Base-by-base conservation (phyloP, 192 early-diverging fungal species). In the Irineochytrium annulatum region DNA sequence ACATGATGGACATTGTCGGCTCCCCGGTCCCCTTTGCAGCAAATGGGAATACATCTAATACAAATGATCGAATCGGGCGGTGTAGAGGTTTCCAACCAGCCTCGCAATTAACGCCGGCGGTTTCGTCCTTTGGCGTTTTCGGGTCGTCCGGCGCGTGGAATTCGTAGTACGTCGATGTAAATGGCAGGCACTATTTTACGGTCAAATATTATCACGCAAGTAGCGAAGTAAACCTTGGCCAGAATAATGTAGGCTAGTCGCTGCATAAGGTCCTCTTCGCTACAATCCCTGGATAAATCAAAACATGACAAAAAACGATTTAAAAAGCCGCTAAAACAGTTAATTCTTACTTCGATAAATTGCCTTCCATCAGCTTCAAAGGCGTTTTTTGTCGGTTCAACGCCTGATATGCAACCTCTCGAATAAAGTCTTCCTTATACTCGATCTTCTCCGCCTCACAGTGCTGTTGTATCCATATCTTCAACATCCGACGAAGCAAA, bases 1-100 rank as follows among this genome's bases (percentile, higher is more conserved):
- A 49, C 46, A 49, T 49, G 11, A 24, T 49, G 11, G 46, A 49
- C 13, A 49, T 49, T 8, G 46, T 49, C 24, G 46, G 46, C 46
- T 49, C 46, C 26, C 46, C 46, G 24, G 46, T 49, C 26, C 46
- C 46, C 22, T 49, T 49, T 22, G 46, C 46, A 17, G 46, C 46
- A 24, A 49, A 49, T 24, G 46, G 46, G 46, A 49, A 49, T 6
- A 49, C 46, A 24, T 49, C 46, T 6, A 49, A 24, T 6, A 49
- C 46, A 22, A 49, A 49, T 14, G 13, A 22, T 8, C 46, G 11
- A 6, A 49, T 24, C 6, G 46, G 46, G 13, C 46, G 46, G 46
- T 49, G 22, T 6, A 49, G 22, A 8, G 46, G 46, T 22, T 49
- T 49, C 46, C 46, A 49, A 17, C 22, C 46, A 8, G 6, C 26